Evolutionary conservation across 2,329 filamentous ascomycete genomes (phyloP).

Genomic region (Colletotrichum echinochloae): DNA sequence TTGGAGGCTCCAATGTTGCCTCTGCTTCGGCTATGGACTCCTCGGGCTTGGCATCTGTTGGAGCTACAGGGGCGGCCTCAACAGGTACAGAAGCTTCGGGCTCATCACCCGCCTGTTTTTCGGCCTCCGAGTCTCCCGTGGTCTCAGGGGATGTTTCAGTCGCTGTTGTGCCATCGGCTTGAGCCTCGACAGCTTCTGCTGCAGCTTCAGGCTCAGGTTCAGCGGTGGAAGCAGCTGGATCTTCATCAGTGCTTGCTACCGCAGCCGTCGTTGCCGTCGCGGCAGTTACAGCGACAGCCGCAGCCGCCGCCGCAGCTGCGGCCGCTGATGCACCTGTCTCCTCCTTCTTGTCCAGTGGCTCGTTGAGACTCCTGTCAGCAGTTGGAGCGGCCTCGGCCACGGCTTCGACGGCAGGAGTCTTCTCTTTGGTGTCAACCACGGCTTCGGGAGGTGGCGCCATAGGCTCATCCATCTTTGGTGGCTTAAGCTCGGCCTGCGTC

Average conservation of each 20-base stretch:
- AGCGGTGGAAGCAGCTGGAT: not conserved
- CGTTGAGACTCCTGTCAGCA: not conserved
- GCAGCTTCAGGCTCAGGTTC: not conserved
- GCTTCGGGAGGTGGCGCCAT: constrained; percentile 13
- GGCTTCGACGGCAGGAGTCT: not conserved
- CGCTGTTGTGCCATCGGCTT: not conserved
- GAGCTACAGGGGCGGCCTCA: not conserved
- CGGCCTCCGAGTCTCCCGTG: not conserved
- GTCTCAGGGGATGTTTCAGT: not conserved
- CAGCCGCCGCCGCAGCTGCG: constrained; percentile 14
- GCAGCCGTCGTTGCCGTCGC: not conserved
- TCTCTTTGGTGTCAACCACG: constrained; percentile 14
- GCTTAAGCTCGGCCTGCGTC: constrained; percentile 10
- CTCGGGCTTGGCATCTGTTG: not conserved
- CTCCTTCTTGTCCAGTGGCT: constrained; percentile 14
- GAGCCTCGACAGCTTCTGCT: not conserved
- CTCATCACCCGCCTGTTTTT: not conserved
- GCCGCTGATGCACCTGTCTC: not conserved
- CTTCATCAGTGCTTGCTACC: not conserved
- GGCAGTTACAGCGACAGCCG: not conserved
- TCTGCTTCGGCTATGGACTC: not conserved
- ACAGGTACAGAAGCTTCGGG: not conserved
- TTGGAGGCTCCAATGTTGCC: not conserved
- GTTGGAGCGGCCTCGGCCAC: not conserved
- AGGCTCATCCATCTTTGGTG: constrained; percentile 25